Percentiles rank a stretch among this genome's conserved stretches.
These are phyloP conservation scores for Mangifera indica DNA, from an alignment of 345 rosid species.

Conservation along the genomic window DNA sequence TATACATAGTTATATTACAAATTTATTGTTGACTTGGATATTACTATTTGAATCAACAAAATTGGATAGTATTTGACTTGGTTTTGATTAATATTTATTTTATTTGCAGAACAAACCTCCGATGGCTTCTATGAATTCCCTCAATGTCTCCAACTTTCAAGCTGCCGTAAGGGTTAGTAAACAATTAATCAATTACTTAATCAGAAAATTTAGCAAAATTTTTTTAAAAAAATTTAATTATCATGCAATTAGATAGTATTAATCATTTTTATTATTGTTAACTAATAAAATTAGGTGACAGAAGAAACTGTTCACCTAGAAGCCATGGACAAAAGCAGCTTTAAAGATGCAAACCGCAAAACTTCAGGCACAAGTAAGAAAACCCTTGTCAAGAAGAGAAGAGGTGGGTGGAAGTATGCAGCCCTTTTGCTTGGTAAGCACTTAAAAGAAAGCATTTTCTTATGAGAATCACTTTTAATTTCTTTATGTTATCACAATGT, in stretches of 20 bases:
- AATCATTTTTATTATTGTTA: background rate
- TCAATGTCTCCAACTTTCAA: slow-evolving; percentile 22
- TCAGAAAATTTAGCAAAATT: too few relatives aligned
- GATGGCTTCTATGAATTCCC: slow-evolving; percentile 45
- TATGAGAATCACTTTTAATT: too few relatives aligned
- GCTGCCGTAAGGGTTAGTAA: slow-evolving; percentile 39
- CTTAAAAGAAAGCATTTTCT: background rate
- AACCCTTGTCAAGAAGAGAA: slow-evolving; percentile 15
- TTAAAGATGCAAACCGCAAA: slow-evolving; percentile 25
- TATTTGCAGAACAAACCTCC: slow-evolving; percentile 34
- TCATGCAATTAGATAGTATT: too few relatives aligned
- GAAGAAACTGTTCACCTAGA: slow-evolving; percentile 24
- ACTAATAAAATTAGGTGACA: slow-evolving; percentile 24
- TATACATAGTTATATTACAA: too few relatives aligned
- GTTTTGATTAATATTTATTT: background rate
- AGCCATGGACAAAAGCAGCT: slow-evolving; percentile 21
- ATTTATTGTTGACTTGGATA: background rate
- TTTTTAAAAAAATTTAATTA: too few relatives aligned
- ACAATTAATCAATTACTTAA: background rate
- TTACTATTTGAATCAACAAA: background rate
- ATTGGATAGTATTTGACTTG: background rate
- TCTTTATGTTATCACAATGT: too few relatives aligned
- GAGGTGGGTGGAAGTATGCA: slow-evolving; percentile 50
- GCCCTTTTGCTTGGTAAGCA: slow-evolving; percentile 41
- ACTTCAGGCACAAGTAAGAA: slow-evolving; percentile 19